Evolutionary conservation across 129 eudicot genomes (phyloP).

Genomic region (Lonicera japonica): DNA sequence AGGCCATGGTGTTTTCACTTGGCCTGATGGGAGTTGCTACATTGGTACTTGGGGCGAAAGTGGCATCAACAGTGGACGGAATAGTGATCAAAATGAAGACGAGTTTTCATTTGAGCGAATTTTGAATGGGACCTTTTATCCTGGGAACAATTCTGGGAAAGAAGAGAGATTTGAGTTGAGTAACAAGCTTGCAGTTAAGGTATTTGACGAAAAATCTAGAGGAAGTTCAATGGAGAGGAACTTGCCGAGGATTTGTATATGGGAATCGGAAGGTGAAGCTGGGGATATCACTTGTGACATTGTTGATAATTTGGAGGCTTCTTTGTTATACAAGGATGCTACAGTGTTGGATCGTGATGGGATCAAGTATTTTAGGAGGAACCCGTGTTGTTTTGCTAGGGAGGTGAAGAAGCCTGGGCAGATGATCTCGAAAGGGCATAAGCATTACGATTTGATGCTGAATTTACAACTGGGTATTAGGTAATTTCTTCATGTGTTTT

Average conservation of each 20-base stretch:
- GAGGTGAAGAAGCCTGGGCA: conserved; percentile 55
- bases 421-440: conserved; percentile 52
- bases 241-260: conserved; percentile 76
- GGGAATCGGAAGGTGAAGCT: conserved; percentile 96
- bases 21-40: conserved; percentile 56
- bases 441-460: conserved; percentile 55
- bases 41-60: conserved; percentile 50
- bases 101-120: too few relatives aligned
- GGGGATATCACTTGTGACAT: conserved; percentile 98
- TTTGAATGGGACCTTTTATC: conserved; percentile 40
- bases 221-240: conserved; percentile 32
- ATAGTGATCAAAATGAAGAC: conserved; percentile 50
- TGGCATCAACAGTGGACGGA: conserved; percentile 16
- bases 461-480: conserved; percentile 65
- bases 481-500: conserved; percentile 11
- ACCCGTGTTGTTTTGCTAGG: conserved; percentile 33
- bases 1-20: conserved; percentile 60
- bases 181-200: conserved; percentile 12
- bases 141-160: conserved; percentile 14
- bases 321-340: conserved; percentile 70
- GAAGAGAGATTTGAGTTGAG: conserved; percentile 5
- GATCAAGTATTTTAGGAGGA: conserved; percentile 25
- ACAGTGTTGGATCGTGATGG: conserved; percentile 29
- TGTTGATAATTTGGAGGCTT: conserved; percentile 80
- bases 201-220: conserved; percentile 28